Conservation (phyloP, 1,139 yeast genomes). For the Protomyces arabidopsidicola region DNA sequence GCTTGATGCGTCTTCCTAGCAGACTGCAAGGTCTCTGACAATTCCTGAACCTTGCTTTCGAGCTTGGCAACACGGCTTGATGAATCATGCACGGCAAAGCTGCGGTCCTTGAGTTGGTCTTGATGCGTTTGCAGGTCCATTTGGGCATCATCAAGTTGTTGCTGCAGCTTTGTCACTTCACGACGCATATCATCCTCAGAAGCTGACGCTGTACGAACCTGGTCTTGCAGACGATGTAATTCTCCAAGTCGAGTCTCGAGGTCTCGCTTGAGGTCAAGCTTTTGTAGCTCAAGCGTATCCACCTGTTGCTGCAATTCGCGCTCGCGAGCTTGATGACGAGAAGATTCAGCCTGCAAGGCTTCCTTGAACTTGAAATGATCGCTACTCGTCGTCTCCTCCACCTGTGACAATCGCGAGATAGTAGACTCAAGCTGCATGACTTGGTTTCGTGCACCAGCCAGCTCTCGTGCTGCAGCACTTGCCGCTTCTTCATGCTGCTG, state of each 20-base stretch:
- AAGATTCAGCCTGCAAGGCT: constrained; percentile 6
- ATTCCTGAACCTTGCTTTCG: neutral
- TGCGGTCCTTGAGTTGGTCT: neutral
- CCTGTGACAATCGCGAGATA: neutral
- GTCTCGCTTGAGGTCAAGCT: neutral
- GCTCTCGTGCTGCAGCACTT: neutral
- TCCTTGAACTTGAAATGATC: constrained; percentile 16
- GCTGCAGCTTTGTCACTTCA: neutral
- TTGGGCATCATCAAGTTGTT: neutral
- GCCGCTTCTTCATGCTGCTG: neutral
- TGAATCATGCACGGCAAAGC: neutral
- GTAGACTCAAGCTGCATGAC: constrained; percentile 6
- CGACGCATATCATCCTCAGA: neutral
- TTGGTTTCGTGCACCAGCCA: constrained; percentile 3
- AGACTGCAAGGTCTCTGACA: neutral
- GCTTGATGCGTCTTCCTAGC: constrained; percentile 7
- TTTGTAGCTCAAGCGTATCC: neutral
- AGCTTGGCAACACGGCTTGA: neutral
- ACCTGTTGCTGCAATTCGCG: constrained; percentile 1
- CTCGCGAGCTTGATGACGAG: constrained; percentile 12
- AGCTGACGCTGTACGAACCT: neutral
- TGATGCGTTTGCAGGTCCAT: neutral
- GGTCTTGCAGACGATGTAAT: neutral
- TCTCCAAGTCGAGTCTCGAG: constrained; percentile 2
- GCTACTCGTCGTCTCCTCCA: constrained; percentile 5